Conservation (phyloP, 129 eudicot genomes). For the Flaveria brownii region DNA sequence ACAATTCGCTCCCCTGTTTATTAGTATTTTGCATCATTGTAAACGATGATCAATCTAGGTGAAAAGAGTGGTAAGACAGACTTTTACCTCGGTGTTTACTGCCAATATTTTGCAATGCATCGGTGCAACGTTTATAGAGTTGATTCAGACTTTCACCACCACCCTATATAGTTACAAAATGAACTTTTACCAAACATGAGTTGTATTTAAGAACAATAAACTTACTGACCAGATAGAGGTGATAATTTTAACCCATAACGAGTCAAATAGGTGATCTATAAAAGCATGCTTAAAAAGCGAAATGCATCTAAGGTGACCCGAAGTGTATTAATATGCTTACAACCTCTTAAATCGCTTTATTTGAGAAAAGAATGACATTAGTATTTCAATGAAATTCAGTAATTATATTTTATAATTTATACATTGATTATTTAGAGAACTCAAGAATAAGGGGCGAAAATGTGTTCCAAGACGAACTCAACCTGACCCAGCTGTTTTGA, state of each 20-base stretch:
- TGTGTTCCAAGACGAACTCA: background rate
- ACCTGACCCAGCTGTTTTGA: background rate
- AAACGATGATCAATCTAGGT: background rate
- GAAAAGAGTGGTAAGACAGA: background rate
- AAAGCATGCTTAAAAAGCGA: background rate
- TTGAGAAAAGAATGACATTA: background rate
- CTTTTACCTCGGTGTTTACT: constrained; percentile 70
- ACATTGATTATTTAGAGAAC: background rate
- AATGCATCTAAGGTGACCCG: background rate
- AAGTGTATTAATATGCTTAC: background rate
- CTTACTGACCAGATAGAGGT: background rate
- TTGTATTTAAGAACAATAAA: background rate
- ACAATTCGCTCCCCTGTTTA: constrained; percentile 47
- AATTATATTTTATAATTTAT: background rate
- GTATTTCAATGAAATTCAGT: background rate
- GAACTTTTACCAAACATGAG: background rate
- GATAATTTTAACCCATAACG: background rate
- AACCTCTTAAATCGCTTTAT: background rate
- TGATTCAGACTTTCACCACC: constrained; percentile 78
- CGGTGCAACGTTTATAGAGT: constrained; percentile 73
- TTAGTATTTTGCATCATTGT: background rate
- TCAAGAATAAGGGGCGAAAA: background rate
- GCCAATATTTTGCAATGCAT: constrained; percentile 65
- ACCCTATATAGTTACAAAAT: background rate
- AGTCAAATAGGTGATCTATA: background rate